Evolutionary conservation across 2,329 filamentous ascomycete genomes (phyloP).

Genomic region (Colletotrichum cordylinicola): DNA sequence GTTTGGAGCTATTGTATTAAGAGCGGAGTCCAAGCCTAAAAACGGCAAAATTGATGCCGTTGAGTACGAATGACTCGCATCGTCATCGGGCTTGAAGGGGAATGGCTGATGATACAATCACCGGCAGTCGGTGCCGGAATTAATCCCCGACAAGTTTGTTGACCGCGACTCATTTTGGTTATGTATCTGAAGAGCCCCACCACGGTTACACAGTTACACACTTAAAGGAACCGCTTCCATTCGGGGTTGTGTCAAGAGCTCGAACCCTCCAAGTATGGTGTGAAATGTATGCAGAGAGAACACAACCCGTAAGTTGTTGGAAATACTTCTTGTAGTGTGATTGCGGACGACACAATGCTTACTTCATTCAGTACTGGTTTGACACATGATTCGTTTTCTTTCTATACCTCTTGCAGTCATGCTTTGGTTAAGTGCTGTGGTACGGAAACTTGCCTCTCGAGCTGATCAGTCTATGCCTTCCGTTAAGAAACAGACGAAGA

Average conservation of each 20-base stretch:
- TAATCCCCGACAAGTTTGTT: neutral
- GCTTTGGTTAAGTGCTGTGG: neutral
- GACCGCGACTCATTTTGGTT: neutral
- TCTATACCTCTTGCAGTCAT: neutral
- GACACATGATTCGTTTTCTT: neutral
- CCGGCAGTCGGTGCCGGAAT: neutral
- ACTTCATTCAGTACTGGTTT: neutral
- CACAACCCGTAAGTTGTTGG: rapidly evolving
- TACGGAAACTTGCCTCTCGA: neutral
- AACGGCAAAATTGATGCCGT: neutral
- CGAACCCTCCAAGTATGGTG: neutral
- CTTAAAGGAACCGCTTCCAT: neutral
- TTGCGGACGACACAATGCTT: neutral
- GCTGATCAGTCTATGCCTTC: rapidly evolving
- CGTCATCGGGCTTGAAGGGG: neutral
- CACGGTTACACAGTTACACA: rapidly evolving
- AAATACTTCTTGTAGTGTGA: neutral
- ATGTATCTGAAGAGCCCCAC: neutral
- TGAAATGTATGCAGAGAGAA: neutral
- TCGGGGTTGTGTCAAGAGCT: rapidly evolving
- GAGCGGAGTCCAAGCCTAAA: neutral
- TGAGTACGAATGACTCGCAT: neutral
- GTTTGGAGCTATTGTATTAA: neutral
- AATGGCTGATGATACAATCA: neutral
- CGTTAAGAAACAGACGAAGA: neutral